Percentiles rank a stretch among this genome's conserved stretches.
Evolutionary conservation across 352 stramenopile species (phyloP).

Genomic region (Pythium aristosporum): DNA sequence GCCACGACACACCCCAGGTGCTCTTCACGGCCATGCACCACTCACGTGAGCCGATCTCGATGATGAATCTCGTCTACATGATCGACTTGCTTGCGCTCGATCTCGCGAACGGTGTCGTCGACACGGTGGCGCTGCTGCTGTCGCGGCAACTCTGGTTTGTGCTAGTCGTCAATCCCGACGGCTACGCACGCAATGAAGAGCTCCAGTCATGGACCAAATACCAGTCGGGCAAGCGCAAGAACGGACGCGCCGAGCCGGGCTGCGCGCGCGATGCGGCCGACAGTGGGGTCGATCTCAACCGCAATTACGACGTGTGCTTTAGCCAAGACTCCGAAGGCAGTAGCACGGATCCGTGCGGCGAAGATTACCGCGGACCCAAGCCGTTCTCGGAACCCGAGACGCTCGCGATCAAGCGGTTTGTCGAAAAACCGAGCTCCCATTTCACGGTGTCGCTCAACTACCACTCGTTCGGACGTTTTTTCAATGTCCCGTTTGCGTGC

Average conservation of each 20-base stretch:
- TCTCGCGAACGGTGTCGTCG: slow-evolving; percentile 54
- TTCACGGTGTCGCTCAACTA: slow-evolving; percentile 79
- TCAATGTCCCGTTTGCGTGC: slow-evolving; percentile 85
- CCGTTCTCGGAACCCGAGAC: slow-evolving; percentile 86
- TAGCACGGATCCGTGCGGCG: slow-evolving; percentile 59
- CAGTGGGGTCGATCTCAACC: slow-evolving; percentile 76
- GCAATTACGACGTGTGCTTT: slow-evolving; percentile 87
- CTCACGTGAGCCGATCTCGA: slow-evolving; percentile 84
- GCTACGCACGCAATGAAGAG: slow-evolving; percentile 75
- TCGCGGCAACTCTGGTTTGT: slow-evolving; percentile 85
- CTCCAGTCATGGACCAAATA: slow-evolving; percentile 50
- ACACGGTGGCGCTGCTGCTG: slow-evolving; percentile 50
- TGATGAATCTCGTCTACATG: slow-evolving; percentile 87
- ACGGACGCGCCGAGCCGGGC: slow-evolving; percentile 29
- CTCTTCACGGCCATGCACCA: slow-evolving; percentile 87
- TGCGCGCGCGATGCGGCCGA: slow-evolving; percentile 27
- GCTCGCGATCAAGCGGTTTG: slow-evolving; percentile 61
- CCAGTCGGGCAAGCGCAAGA: slow-evolving; percentile 70
- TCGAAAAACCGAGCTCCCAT: slow-evolving; percentile 47
- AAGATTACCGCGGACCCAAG: slow-evolving; percentile 66
- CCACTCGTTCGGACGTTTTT: slow-evolving; percentile 80
- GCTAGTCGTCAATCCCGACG: slow-evolving; percentile 80
- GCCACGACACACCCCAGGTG: slow-evolving; percentile 41
- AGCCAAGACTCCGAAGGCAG: slow-evolving; percentile 56
- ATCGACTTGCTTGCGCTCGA: slow-evolving; percentile 72